Evolutionary conservation across 192 early-diverging fungal species (phyloP).

Genomic region (Coemansia sp.): DNA sequence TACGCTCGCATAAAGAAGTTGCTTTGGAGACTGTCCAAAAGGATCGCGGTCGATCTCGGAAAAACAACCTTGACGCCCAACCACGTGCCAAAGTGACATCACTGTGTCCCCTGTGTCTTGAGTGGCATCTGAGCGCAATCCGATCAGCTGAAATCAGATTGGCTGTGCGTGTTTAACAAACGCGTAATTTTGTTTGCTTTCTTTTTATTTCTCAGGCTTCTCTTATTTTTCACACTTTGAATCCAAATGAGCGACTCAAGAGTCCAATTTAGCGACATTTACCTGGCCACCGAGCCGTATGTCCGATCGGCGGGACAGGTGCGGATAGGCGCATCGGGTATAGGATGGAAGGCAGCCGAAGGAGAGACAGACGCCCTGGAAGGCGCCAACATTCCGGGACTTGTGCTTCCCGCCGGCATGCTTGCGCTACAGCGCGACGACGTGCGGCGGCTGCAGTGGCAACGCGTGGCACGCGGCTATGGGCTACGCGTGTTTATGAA

Average conservation of each 20-base stretch:
- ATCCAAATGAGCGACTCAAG: constrained; percentile 34
- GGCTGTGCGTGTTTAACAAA: too few relatives aligned
- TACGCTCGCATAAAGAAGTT: too few relatives aligned
- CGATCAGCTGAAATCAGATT: too few relatives aligned
- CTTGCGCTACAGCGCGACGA: constrained; percentile 58
- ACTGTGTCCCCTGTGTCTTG: too few relatives aligned
- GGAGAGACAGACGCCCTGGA: constrained; percentile 39
- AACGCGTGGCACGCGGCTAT: constrained; percentile 82
- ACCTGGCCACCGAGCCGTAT: constrained; percentile 53
- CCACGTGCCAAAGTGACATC: background rate
- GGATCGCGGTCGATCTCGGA: too few relatives aligned
- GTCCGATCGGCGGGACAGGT: constrained; percentile 41
- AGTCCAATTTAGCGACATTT: constrained; percentile 47
- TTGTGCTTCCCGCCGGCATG: constrained; percentile 26
- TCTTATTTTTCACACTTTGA: background rate
- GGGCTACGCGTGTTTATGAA: constrained; percentile 75
- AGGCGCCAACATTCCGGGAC: constrained; percentile 36
- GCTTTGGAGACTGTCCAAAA: too few relatives aligned
- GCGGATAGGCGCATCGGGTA: constrained; percentile 48
- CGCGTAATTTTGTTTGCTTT: background rate
- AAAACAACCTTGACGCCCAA: too few relatives aligned
- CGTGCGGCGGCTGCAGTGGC: constrained; percentile 74
- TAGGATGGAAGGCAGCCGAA: constrained; percentile 56
- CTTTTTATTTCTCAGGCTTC: background rate
- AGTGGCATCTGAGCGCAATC: too few relatives aligned